A percentile compares a stretch with the other conserved stretches of the same genome.
These are phyloP conservation scores for Nigrospora sphaerica DNA, from an alignment of 2,329 filamentous ascomycete genomes.

Conservation along the genomic window DNA sequence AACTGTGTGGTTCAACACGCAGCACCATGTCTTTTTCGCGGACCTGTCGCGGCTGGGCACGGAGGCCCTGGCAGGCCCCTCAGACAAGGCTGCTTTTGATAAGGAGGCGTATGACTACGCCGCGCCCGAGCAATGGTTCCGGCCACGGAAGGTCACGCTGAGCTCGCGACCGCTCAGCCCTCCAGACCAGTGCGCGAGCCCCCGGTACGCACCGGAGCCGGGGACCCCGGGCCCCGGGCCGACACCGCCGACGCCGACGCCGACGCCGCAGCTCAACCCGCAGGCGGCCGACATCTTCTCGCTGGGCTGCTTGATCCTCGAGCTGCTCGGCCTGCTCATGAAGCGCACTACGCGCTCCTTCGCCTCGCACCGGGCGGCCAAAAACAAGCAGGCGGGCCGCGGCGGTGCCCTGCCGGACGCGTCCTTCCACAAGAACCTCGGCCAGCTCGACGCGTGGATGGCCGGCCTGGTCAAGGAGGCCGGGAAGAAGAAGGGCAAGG, in stretches of 20 bases:
- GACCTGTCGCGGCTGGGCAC: constrained; percentile 48
- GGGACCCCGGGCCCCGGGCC: constrained; percentile 25
- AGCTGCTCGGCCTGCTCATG: constrained; percentile 62
- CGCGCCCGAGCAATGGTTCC: constrained; percentile 59
- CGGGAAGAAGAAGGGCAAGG: constrained; percentile 34
- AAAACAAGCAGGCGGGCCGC: constrained; percentile 51
- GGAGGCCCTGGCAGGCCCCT: constrained; percentile 31
- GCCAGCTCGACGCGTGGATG: constrained; percentile 65
- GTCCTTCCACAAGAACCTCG: constrained; percentile 65
- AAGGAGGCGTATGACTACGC: constrained; percentile 68
- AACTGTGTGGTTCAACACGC: constrained; percentile 58
- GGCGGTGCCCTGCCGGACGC: constrained; percentile 59
- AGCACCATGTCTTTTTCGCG: constrained; percentile 60
- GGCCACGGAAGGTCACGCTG: constrained; percentile 26
- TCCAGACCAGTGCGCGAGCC: constrained; percentile 28
- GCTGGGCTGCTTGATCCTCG: constrained; percentile 64
- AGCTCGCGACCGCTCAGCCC: constrained; percentile 21
- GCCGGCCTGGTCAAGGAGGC: constrained; percentile 52
- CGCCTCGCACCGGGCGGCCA: constrained; percentile 56
- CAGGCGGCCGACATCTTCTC: constrained; percentile 66
- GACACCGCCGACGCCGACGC: constrained; percentile 14
- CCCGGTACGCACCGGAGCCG: constrained; percentile 22
- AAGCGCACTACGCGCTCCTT: constrained; percentile 63
- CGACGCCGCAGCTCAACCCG: constrained; percentile 38
- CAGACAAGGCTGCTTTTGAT: constrained; percentile 46